Base-by-base conservation (phyloP, 352 stramenopile species). In the Phytophthora macrochlamydospora region DNA sequence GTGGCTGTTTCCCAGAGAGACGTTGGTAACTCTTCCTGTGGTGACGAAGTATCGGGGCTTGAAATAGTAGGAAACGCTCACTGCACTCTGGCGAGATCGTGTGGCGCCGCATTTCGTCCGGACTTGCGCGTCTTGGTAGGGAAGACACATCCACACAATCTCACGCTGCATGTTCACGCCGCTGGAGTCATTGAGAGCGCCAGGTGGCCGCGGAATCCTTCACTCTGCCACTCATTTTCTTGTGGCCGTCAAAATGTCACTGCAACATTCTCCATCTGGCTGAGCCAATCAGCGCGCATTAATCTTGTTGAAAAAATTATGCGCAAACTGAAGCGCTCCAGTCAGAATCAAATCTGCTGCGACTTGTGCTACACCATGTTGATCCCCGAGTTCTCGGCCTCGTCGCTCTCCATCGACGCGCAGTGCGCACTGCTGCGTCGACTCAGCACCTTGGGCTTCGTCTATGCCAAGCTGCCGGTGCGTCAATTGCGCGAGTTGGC, bases 361-460 rank as follows among this genome's bases (percentile, higher is more conserved):
- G 28, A 53, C 13, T n/a, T 9, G 38, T 31, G 9, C 7, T 9
- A n/a, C 3, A 45, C 13, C 51, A 81, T 81, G 73, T 56, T 81
- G 59, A 65, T 81, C 51, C 73, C 73, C 5, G 43, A 50, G 48
- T 60, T 75, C 58, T 71, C 69, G 11, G 48, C 45, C 14, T 45
- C 49, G n/a, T 30, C 32, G 11, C 28, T 46, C 30, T 45, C 67
- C 37, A 63, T 35, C 0, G 59, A 73, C 44, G 53, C 59, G 48
- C 62, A 70, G 38, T 70, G 59, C 52, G 50, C 68, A 28, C 35
- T 72, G 32, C 59, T 91, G 31, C 57, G 57, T 2, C 76, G 73
- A 50, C 77, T 91, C 30, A 91, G 79, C 58, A 73, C 77, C 2
- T 29, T 91, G 9, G 75, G 76, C 11, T 59, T 81, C 37, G 59